Conservation (phyloP, 805 yeast species). For the Isabelozyma pseudorhagii region DNA sequence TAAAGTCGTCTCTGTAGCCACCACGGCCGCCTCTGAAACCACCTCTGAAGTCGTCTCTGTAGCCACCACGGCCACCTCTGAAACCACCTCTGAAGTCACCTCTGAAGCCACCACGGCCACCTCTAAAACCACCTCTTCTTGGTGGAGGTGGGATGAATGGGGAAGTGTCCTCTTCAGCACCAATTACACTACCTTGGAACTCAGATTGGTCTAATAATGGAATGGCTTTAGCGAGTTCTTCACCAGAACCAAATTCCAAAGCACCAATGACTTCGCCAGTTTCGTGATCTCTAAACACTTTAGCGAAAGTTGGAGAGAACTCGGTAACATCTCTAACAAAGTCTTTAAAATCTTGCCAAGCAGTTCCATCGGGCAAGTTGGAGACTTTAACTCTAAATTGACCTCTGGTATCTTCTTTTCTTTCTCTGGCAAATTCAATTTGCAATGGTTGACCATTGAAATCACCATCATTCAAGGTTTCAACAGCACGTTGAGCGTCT, state of each 20-base stretch:
- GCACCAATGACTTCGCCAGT: slow-evolving; percentile 46
- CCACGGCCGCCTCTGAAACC: slow-evolving; percentile 39
- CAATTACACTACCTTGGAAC: slow-evolving; percentile 63
- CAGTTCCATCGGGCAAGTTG: slow-evolving; percentile 70
- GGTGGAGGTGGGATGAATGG: slow-evolving; percentile 54
- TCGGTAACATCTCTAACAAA: slow-evolving; percentile 75
- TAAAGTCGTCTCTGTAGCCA: slow-evolving; percentile 32
- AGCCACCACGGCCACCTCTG: slow-evolving; percentile 26
- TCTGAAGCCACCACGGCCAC: slow-evolving; percentile 35
- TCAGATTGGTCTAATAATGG: slow-evolving; percentile 69
- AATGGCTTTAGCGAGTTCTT: slow-evolving; percentile 72
- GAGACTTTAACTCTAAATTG: slow-evolving; percentile 68
- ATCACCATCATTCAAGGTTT: slow-evolving; percentile 41
- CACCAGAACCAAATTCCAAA: slow-evolving; percentile 61
- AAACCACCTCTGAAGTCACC: slow-evolving; percentile 16
- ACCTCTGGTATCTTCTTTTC: slow-evolving; percentile 62
- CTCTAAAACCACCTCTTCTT: slow-evolving; percentile 39
- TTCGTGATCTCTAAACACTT: slow-evolving; percentile 48
- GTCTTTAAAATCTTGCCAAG: slow-evolving; percentile 91
- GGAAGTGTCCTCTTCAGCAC: slow-evolving; percentile 75
- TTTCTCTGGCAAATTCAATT: slow-evolving; percentile 54
- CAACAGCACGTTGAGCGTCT: slow-evolving; percentile 48
- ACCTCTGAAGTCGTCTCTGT: slow-evolving; percentile 27
- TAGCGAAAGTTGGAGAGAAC: slow-evolving; percentile 59
- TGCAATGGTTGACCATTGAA: slow-evolving; percentile 50